These are phyloP conservation scores for Pythium aphanidermatum DNA, from an alignment of 352 stramenopile genomes.

Conservation along the genomic window DNA sequence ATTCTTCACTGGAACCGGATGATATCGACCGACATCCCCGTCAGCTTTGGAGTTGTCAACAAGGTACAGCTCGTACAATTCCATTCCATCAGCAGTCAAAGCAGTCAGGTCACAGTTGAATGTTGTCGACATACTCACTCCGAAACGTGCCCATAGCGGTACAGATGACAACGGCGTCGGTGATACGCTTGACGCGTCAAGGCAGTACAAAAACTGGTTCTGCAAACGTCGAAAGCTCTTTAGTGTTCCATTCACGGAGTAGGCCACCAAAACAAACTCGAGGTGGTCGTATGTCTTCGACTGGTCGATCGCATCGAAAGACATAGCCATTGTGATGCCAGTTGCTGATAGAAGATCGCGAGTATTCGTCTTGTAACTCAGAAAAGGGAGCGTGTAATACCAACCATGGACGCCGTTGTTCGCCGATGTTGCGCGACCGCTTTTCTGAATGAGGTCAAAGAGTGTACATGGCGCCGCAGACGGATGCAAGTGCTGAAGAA, in stretches of 20 bases:
- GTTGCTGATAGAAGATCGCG: constrained; percentile 54
- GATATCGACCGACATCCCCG: constrained; percentile 41
- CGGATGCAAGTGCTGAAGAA: constrained; percentile 86
- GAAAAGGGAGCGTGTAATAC: constrained; percentile 83
- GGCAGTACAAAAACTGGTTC: constrained; percentile 83
- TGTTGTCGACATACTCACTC: constrained; percentile 40
- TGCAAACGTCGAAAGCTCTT: constrained; percentile 56
- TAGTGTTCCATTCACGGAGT: constrained; percentile 86
- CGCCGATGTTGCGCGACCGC: constrained; percentile 32
- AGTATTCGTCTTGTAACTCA: constrained; percentile 72
- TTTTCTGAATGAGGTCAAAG: constrained; percentile 66
- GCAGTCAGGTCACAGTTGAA: constrained; percentile 67
- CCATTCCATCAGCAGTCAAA: constrained; percentile 36
- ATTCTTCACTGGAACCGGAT: constrained; percentile 87
- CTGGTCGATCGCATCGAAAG: constrained; percentile 54
- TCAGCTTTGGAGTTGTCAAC: constrained; percentile 68
- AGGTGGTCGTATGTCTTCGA: constrained; percentile 54
- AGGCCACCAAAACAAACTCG: constrained; percentile 82
- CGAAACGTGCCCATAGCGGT: constrained; percentile 79
- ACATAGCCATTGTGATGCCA: constrained; percentile 82
- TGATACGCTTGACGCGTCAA: constrained; percentile 13
- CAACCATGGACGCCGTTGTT: constrained; percentile 51
- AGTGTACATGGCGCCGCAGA: constrained; percentile 60
- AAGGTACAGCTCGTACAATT: constrained; percentile 90
- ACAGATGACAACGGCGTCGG: constrained; percentile 7